Conservation (phyloP, 148 eudicot genomes). For the Rhododendron williamsianum region DNA sequence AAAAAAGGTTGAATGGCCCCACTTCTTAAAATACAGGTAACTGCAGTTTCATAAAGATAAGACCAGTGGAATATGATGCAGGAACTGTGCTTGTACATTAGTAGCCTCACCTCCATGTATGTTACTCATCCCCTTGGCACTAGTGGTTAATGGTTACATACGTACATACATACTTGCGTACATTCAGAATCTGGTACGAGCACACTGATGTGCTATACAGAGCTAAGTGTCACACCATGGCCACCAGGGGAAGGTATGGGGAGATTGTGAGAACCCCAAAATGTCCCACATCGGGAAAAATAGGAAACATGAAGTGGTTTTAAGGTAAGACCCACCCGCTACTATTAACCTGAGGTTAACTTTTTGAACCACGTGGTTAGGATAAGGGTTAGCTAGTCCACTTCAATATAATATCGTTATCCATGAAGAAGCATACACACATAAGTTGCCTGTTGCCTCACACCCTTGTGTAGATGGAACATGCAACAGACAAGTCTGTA, state of each 20-base stretch:
- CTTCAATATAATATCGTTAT: background rate
- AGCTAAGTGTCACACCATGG: no score
- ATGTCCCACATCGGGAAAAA: no score
- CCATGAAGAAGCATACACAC: constrained; percentile 15
- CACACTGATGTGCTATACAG: no score
- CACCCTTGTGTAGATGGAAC: background rate
- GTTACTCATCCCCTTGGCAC: background rate
- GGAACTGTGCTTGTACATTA: constrained; percentile 10
- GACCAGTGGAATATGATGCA: constrained; percentile 24
- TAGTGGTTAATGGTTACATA: background rate
- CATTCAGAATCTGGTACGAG: background rate
- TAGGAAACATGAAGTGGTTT: no score
- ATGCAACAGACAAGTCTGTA: background rate
- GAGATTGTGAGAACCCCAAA: no score
- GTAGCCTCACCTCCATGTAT: constrained; percentile 15
- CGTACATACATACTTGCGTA: background rate
- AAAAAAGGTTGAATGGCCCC: constrained; percentile 37
- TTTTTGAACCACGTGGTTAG: no score
- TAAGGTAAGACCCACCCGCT: no score
- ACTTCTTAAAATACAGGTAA: constrained; percentile 12
- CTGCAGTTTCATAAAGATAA: constrained; percentile 32
- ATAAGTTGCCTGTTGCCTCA: constrained; percentile 18
- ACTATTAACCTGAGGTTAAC: no score
- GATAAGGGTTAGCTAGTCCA: no score
- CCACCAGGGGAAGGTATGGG: no score